Evolutionary conservation across 2,329 filamentous ascomycete species (phyloP).

Genomic region (Fusarium dlaminii): DNA sequence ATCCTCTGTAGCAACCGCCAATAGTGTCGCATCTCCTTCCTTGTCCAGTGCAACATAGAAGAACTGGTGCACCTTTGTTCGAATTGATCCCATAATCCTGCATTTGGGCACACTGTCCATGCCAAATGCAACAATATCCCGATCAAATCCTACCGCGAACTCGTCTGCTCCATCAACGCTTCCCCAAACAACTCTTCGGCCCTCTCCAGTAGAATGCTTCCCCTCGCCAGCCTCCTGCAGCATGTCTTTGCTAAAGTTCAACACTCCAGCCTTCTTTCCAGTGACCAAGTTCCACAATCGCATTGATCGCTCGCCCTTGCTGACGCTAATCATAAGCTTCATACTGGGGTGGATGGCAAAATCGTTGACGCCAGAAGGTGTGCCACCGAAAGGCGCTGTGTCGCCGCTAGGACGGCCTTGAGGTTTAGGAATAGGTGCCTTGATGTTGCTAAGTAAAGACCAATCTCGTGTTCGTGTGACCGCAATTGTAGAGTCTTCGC

Average conservation of each 20-base stretch:
- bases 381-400: constrained; percentile 82
- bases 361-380: constrained; percentile 90
- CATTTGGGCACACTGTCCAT: constrained; percentile 87
- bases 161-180: constrained; percentile 75
- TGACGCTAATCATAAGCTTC: constrained; percentile 95
- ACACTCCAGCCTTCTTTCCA: constrained; percentile 91
- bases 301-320: constrained; percentile 90
- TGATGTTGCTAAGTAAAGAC: constrained; percentile 86
- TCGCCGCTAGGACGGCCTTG: constrained; percentile 87
- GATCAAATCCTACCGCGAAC: constrained; percentile 89
- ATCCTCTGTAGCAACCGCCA: constrained; percentile 89
- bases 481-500: constrained; percentile 91
- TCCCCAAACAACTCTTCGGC: constrained; percentile 84
- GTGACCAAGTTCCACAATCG: constrained; percentile 96
- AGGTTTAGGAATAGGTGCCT: constrained; percentile 84
- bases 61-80: constrained; percentile 86
- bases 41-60: constrained; percentile 71
- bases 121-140: constrained; percentile 84
- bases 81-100: constrained; percentile 71
- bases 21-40: constrained; percentile 54
- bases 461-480: constrained; percentile 90
- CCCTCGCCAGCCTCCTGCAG: constrained; percentile 80
- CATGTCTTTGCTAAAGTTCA: constrained; percentile 82
- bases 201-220: constrained; percentile 82
- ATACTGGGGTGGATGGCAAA: constrained; percentile 96